These are phyloP conservation scores for Spathaspora gorwiae DNA, from an alignment of 805 yeast genomes.

Conservation along the genomic window DNA sequence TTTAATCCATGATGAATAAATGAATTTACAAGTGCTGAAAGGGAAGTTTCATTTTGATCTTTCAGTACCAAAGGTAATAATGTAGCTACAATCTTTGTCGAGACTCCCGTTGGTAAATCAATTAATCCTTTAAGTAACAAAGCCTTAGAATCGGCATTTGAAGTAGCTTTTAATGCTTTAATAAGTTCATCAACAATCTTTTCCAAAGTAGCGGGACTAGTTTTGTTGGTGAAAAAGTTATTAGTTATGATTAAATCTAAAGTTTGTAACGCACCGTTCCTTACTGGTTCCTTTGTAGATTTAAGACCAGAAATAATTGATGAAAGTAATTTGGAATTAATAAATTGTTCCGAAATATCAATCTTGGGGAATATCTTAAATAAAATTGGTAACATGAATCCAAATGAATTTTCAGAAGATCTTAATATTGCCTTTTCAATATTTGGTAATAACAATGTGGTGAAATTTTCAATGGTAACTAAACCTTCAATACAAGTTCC, in stretches of 20 bases:
- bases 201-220: slow-evolving; percentile 2
- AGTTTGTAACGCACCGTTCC: slow-evolving; percentile 43
- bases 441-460: slow-evolving; percentile 46
- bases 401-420: slow-evolving; percentile 69
- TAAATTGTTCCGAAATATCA: slow-evolving; percentile 39
- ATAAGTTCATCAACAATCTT: slow-evolving; percentile 47
- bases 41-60: slow-evolving; percentile 70
- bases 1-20: slow-evolving; percentile 36
- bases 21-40: slow-evolving; percentile 46
- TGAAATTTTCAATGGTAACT: slow-evolving; percentile 34
- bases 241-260: slow-evolving; percentile 15
- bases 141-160: slow-evolving; percentile 63
- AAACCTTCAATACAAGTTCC: slow-evolving; percentile 43
- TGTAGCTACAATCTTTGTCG: slow-evolving; percentile 32
- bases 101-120: slow-evolving; percentile 12
- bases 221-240: not conserved
- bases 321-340: slow-evolving; percentile 28
- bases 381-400: slow-evolving; percentile 48
- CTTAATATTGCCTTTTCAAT: slow-evolving; percentile 73
- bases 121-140: slow-evolving; percentile 45
- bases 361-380: slow-evolving; percentile 25
- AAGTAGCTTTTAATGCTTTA: slow-evolving; percentile 51
- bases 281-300: slow-evolving; percentile 65
- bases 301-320: slow-evolving; percentile 42
- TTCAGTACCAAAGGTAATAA: slow-evolving; percentile 55